phyloP scores from a whole-genome alignment of 208 protist species.

The Wallacemonas sp. region DNA sequence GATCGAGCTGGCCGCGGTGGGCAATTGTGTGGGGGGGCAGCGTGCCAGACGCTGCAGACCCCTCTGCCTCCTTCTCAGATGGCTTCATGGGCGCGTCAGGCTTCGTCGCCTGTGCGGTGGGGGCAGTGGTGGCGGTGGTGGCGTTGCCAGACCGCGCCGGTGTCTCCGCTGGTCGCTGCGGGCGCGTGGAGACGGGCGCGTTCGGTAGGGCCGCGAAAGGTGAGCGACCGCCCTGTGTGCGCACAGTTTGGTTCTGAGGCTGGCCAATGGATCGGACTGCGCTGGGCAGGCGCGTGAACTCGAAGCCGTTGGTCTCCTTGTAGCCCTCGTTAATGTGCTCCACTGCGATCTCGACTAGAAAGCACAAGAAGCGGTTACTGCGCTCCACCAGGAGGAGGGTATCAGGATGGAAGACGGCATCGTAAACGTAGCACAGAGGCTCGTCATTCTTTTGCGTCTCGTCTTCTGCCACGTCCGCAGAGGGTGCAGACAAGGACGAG shows the following conservation, averaged over 20 bases:
- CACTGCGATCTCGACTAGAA: conserved; percentile 91
- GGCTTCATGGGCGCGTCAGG: conserved; percentile 9
- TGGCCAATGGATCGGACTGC: conserved; percentile 57
- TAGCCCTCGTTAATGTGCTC: conserved; percentile 92
- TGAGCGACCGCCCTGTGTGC: conserved; percentile 34
- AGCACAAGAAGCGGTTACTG: conserved; percentile 83
- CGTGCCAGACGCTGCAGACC: neutral
- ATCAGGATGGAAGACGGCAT: conserved; percentile 86
- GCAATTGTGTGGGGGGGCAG: conserved; percentile 69
- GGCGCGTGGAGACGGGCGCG: conserved; percentile 45
- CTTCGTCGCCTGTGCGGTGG: neutral
- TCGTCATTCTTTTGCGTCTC: conserved; percentile 9
- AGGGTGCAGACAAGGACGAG: conserved; percentile 9
- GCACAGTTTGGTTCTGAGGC: conserved; percentile 86
- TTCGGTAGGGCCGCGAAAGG: conserved; percentile 49
- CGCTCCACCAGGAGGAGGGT: conserved; percentile 72
- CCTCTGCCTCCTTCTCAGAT: too few species aligned
- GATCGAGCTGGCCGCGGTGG: conserved; percentile 76
- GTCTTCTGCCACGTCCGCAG: neutral
- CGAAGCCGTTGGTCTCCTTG: conserved; percentile 71
- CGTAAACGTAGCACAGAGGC: conserved; percentile 67
- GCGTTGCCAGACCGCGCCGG: neutral
- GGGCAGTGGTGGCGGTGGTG: neutral
- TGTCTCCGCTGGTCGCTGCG: conserved; percentile 10
- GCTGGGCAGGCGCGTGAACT: conserved; percentile 63